Conservation (phyloP, 345 rosid genomes). For the Laguncularia racemosa region DNA sequence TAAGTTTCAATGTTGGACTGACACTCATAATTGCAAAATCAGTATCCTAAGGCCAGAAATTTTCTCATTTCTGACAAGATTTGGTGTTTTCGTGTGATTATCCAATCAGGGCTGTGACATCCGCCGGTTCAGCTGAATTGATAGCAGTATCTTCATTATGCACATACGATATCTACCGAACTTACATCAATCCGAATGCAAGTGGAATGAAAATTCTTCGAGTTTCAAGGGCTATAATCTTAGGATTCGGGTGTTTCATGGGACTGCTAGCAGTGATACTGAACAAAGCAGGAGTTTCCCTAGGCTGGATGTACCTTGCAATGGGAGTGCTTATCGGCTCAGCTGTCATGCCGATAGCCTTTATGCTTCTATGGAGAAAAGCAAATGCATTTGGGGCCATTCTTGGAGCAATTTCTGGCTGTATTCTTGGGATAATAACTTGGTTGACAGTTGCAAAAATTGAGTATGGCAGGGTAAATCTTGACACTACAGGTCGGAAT, state of each 20-base stretch:
- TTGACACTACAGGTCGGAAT: slow-evolving; percentile 68
- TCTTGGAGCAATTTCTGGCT: slow-evolving; percentile 59
- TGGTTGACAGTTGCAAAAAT: slow-evolving; percentile 60
- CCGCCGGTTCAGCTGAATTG: slow-evolving; percentile 84
- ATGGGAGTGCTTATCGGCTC: slow-evolving; percentile 90
- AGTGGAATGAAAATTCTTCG: slow-evolving; percentile 62
- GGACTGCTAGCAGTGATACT: slow-evolving; percentile 81
- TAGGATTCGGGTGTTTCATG: slow-evolving; percentile 91
- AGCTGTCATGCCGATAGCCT: slow-evolving; percentile 82
- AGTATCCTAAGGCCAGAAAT: too few species aligned
- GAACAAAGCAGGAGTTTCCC: slow-evolving; percentile 84
- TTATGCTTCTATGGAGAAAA: slow-evolving; percentile 89
- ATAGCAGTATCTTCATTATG: slow-evolving; percentile 88
- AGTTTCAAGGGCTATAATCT: slow-evolving; percentile 63
- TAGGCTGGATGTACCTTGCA: slow-evolving; percentile 96
- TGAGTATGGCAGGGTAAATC: slow-evolving; percentile 63
- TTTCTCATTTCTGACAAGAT: too few species aligned
- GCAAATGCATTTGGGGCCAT: slow-evolving; percentile 83
- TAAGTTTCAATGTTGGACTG: slow-evolving; percentile 21
- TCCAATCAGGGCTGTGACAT: slow-evolving; percentile 80
- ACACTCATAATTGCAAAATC: too few species aligned
- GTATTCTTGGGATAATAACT: slow-evolving; percentile 60
- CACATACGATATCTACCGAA: slow-evolving; percentile 84
- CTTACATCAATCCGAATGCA: slow-evolving; percentile 78
- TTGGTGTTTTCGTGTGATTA: not conserved